Evolutionary conservation across 768 basidiomycete genomes (phyloP), one percentile per base, ranked within the genome.

Genomic region (Phanerochaete carnosa): DNA sequence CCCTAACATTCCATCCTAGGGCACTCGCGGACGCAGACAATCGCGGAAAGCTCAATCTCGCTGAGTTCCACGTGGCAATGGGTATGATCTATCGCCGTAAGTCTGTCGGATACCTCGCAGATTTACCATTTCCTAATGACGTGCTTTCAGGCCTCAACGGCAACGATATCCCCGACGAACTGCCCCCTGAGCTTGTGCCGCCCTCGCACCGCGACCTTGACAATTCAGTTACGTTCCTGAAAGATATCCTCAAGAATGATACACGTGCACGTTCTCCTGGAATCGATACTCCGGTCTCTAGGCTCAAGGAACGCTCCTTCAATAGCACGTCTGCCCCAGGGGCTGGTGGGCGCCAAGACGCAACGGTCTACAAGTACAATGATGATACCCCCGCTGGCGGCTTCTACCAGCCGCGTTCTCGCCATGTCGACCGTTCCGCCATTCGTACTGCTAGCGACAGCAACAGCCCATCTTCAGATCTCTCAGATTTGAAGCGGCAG

Each of bases 61-160:
- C 92, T 15, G 97, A 98, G 72, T 99, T 99, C 72, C 94, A 98
- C 71, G 92, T 98, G 60, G 97, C 97, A 0, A 99, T 99, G 96
- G 94, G 92, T 55, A 79, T 98, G 57, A 98, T 99, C 69, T 98
- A 95, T 75, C 88, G 97, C 70, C 83, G 96, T 98, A 76, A 66
- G 92, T 84, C 28, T 62, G 53, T 8, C 35, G 45, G 13, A 15
- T 15, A 50, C 43, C 39, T 19, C 28, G 1, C 25, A 15, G 2
- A 28, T n/a, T 19, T 12, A 43, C 8, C 23, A 26, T 49, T 15
- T 1, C 15, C 2, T 54, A 6, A 23, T 28, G 30, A 55, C 30
- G 15, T 37, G 25, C 2, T 3, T 55, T 0, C 66, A 98, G 95
- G 85, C 46, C 80, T 99, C 25, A 97, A 95, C 71, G 96, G 97